Percentiles rank a stretch among this genome's conserved stretches.
These are phyloP conservation scores for Apiotrichum veenhuisii DNA, from an alignment of 1,284 basidiomycete genomes.

Conservation along the genomic window DNA sequence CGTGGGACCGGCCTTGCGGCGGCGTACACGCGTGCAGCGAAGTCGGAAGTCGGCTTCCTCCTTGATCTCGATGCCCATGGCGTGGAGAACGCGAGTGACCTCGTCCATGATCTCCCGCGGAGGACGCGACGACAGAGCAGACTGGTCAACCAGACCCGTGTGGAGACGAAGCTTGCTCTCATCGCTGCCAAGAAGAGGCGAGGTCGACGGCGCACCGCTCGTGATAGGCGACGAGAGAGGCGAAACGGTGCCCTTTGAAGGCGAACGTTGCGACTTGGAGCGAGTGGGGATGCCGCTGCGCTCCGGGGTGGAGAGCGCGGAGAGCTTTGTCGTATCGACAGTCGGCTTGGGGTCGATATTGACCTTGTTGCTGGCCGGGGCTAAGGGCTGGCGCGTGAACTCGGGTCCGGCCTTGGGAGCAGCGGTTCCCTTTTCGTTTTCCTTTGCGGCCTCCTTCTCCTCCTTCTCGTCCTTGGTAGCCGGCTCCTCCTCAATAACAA, in stretches of 20 bases:
- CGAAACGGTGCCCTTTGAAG: neutral
- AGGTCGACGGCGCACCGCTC: neutral
- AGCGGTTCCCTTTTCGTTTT: neutral
- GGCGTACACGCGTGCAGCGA: slow-evolving; percentile 71
- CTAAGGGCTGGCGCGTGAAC: slow-evolving; percentile 5
- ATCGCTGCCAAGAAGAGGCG: slow-evolving; percentile 26
- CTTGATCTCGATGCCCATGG: slow-evolving; percentile 87
- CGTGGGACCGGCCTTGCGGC: slow-evolving; percentile 56
- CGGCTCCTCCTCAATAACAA: slow-evolving; percentile 14
- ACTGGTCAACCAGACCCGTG: slow-evolving; percentile 88
- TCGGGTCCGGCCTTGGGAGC: neutral
- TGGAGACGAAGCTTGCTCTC: slow-evolving; percentile 74
- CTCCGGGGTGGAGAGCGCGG: neutral
- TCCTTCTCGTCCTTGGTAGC: neutral
- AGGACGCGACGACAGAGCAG: slow-evolving; percentile 76
- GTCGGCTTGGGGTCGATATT: slow-evolving; percentile 28
- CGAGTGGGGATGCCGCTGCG: slow-evolving; percentile 2
- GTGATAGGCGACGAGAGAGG: neutral
- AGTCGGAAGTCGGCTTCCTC: slow-evolving; percentile 84
- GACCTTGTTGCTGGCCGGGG: slow-evolving; percentile 25
- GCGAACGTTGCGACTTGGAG: slow-evolving; percentile 13
- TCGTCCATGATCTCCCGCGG: slow-evolving; percentile 85
- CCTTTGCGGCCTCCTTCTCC: neutral
- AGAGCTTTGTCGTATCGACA: slow-evolving; percentile 8
- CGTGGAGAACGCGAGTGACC: slow-evolving; percentile 70